Base-by-base conservation (phyloP, 768 basidiomycete genomes). In the Collybia sp. region DNA sequence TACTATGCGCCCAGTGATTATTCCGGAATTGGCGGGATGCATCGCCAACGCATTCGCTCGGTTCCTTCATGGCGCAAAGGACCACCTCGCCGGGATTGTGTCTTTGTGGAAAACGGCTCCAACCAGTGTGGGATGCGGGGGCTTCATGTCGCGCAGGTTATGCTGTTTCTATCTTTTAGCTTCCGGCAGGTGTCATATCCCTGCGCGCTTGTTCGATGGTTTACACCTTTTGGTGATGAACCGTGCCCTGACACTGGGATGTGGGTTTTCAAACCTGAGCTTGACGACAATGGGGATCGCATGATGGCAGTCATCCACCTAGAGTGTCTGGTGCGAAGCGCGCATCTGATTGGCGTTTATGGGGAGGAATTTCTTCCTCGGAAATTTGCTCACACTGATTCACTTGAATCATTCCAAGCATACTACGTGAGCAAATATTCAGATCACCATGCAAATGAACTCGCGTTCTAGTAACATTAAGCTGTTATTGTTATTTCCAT, bases 131-230 rank as follows among this genome's bases (percentile, higher is more conserved):
- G 53, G 1, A 61, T 65, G 47, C 38, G 40, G 3, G 63, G 65
- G 2, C 35, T 69, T 36, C 32, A 36, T 12, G 48, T 63, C 19
- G 65, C 46, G 1, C 53, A 58, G 0, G 51, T 66, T 2, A 48
- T 18, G 2, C 50, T 61, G 0, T 60, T 69, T 43, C 57, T 67
- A 46, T 51, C 53, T 13, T 65, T 62, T 43, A 38, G 40, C 10
- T 46, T 49, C 45, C 45, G 40, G 0, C 25, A 39, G 1, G 33
- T 25, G 1, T n/a, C 4, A 0, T 62, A 59, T 18, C 53, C 53
- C 2, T 68, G 67, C 45, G 62, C 67, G 3, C 49, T 67, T 19
- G 61, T 69, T 1, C 35, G 58, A 2, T 67, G 67, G 67, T 63
- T 58, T 32, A 20, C 49, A 2, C 45, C 42, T 3, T 33, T 47